A percentile compares a stretch with the other conserved stretches of the same genome.
Conservation (phyloP, 176 grass and related monocot genomes). For the Rhynchospora tenuis region DNA sequence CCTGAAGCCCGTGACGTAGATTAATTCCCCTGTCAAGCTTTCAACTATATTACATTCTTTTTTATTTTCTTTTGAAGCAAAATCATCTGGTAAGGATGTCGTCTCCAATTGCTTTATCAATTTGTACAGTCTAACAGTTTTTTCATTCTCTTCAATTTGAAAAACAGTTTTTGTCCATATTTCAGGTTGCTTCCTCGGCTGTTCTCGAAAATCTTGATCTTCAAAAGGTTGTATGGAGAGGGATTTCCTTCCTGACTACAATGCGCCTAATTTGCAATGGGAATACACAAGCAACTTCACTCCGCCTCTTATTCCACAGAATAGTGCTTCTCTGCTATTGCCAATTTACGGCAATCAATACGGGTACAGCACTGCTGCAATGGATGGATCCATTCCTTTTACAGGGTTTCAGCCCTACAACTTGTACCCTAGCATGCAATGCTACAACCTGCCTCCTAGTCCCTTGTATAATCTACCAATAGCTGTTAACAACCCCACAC, state of each 20-base stretch:
- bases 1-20: constrained; percentile 94
- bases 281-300: constrained; percentile 35
- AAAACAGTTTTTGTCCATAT: constrained; percentile 6
- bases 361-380: constrained; percentile 24
- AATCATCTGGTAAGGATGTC: constrained; percentile 38
- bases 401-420: constrained; percentile 1
- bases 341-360: constrained; percentile 32
- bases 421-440: constrained; percentile 11
- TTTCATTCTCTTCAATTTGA: background rate
- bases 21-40: constrained; percentile 18
- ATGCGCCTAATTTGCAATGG: constrained; percentile 42
- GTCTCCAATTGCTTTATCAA: background rate
- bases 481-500: background rate
- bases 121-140: background rate
- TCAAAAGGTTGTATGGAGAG: constrained; percentile 43
- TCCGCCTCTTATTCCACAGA: constrained; percentile 37
- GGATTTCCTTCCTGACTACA: constrained; percentile 45
- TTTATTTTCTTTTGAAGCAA: constrained; percentile 24
- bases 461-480: constrained; percentile 11
- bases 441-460: constrained; percentile 12
- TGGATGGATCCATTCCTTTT: constrained; percentile 23
- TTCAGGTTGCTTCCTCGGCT: constrained; percentile 49
- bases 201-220: constrained; percentile 20
- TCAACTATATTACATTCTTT: background rate
- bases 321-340: constrained; percentile 32